These are phyloP conservation scores for Picocystis salinarum DNA, from an alignment of 139 green algal genomes.

Conservation along the genomic window DNA sequence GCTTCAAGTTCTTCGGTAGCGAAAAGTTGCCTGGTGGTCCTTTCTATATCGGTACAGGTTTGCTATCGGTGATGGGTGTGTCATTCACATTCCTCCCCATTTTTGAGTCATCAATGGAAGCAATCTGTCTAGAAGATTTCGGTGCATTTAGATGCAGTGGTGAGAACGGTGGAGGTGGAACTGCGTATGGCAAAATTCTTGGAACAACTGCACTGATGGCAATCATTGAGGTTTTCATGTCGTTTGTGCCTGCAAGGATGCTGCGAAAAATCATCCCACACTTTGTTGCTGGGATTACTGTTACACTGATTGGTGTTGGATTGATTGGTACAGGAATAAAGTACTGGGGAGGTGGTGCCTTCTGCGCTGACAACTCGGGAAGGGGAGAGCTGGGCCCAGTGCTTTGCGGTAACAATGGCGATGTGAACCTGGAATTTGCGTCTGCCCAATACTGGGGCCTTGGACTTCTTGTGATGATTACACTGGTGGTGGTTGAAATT, in stretches of 20 bases:
- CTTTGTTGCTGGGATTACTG: conserved; percentile 4
- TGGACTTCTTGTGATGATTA: conserved; percentile 1
- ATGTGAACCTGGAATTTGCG: background rate
- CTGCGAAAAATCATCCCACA: conserved; percentile 4
- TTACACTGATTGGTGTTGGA: conserved; percentile 7
- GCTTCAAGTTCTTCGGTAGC: no score
- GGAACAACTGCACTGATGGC: background rate
- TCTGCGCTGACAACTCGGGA: conserved; percentile 2
- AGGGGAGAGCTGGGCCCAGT: no score
- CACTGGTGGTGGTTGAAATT: conserved; percentile 6
- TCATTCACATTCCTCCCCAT: conserved; percentile 2
- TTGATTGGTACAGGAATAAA: conserved; percentile 7
- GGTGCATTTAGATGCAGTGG: no score
- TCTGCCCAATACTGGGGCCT: conserved; percentile 2
- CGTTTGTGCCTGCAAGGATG: conserved; percentile 3
- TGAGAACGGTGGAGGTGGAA: background rate
- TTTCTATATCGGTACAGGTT: conserved; percentile 3
- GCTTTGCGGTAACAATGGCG: background rate
- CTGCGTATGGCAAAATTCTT: background rate
- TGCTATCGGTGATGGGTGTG: background rate
- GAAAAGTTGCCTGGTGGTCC: no score
- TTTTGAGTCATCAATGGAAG: background rate
- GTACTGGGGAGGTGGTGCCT: conserved; percentile 4
- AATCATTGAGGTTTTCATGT: background rate
- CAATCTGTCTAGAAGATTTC: no score